Conservation (phyloP, 1,139 yeast genomes). For the Protomyces inouyei region DNA sequence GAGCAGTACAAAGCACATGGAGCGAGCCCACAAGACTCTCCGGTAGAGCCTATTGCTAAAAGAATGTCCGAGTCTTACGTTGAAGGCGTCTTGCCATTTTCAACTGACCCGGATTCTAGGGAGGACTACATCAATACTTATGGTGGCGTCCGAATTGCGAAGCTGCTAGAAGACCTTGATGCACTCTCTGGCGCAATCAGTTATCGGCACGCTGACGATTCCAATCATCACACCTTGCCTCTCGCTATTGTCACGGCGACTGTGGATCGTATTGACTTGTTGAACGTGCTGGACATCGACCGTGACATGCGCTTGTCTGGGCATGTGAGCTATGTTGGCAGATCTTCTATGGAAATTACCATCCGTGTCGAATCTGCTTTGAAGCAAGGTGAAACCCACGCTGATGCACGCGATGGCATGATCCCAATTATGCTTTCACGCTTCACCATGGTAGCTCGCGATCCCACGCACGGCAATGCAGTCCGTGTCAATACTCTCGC, state of each 20-base stretch:
- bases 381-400: conserved; percentile 38
- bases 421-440: conserved; percentile 74
- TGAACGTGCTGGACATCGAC: conserved; percentile 76
- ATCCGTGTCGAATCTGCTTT: conserved; percentile 44
- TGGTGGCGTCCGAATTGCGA: conserved; percentile 50
- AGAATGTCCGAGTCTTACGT: conserved; percentile 21
- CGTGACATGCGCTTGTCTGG: conserved; percentile 75
- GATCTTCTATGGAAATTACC: conserved; percentile 90
- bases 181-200: conserved; percentile 86
- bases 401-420: conserved; percentile 30
- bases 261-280: conserved; percentile 85
- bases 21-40: background rate
- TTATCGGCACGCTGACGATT: conserved; percentile 77
- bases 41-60: conserved; percentile 6
- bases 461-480: conserved; percentile 72
- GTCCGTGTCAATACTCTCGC: conserved; percentile 21
- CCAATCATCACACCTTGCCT: conserved; percentile 58
- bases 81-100: conserved; percentile 21
- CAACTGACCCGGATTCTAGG: conserved; percentile 15
- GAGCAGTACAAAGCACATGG: conserved; percentile 20
- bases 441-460: conserved; percentile 91
- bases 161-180: conserved; percentile 84
- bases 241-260: conserved; percentile 17
- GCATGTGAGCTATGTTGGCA: conserved; percentile 86
- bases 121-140: conserved; percentile 24